Percentiles rank a stretch among this genome's conserved stretches.
Evolutionary conservation across 2,329 filamentous ascomycete species (phyloP).

Genomic region (Cercospora brassicicola): DNA sequence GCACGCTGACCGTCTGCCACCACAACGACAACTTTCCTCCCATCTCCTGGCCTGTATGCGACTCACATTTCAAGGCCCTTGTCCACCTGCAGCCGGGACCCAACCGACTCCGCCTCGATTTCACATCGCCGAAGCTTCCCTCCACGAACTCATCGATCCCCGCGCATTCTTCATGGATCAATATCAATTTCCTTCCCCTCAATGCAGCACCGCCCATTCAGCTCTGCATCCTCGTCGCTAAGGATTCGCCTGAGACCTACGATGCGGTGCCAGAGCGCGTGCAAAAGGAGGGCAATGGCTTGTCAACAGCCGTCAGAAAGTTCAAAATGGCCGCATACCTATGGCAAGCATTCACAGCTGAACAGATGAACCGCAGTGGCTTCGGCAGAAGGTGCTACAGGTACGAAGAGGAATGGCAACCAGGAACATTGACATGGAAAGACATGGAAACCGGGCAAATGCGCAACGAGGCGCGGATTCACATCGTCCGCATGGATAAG

Average conservation of each 20-base stretch:
- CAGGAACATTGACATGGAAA: constrained; percentile 72
- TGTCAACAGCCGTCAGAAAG: constrained; percentile 81
- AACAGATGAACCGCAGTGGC: constrained; percentile 90
- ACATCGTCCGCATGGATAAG: constrained; percentile 78
- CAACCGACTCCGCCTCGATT: constrained; percentile 86
- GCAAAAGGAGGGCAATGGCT: constrained; percentile 75
- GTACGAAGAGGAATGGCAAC: constrained; percentile 93
- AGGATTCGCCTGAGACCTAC: constrained; percentile 82
- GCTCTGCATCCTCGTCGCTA: constrained; percentile 81
- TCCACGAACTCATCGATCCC: constrained; percentile 66
- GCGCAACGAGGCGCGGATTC: constrained; percentile 87
- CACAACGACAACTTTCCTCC: constrained; percentile 83
- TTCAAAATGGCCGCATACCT: constrained; percentile 94
- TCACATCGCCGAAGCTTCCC: constrained; percentile 74
- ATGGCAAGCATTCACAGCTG: constrained; percentile 95
- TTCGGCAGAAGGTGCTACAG: constrained; percentile 83
- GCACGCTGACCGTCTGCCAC: constrained; percentile 74
- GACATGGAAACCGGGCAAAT: constrained; percentile 71
- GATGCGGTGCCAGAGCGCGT: constrained; percentile 75
- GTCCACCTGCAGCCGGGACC: constrained; percentile 88
- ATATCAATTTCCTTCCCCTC: constrained; percentile 81
- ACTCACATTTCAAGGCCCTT: constrained; percentile 88
- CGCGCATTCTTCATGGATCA: constrained; percentile 76
- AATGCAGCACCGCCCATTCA: constrained; percentile 80
- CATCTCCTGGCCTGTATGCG: constrained; percentile 80